Evolutionary conservation across 2,329 filamentous ascomycete genomes (phyloP).

Genomic region (Arachnopeziza araneosa): DNA sequence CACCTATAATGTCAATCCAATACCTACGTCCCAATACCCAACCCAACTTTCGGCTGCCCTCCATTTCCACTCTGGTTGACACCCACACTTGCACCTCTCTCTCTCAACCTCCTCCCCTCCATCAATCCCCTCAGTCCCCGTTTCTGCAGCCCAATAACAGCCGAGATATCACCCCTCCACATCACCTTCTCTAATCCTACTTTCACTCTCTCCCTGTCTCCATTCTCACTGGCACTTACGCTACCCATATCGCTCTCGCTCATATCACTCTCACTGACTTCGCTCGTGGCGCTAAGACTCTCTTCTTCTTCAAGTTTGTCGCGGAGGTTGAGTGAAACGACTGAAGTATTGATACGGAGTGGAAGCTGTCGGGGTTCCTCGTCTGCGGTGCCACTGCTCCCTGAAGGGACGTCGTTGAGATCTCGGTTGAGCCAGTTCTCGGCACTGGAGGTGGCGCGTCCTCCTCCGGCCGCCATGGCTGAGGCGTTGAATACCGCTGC

Average conservation of each 20-base stretch:
- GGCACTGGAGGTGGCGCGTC: slow-evolving; percentile 63
- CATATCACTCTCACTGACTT: slow-evolving; percentile 23
- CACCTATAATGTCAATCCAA: background rate
- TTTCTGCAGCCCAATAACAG: slow-evolving; percentile 94
- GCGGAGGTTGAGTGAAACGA: slow-evolving; percentile 32
- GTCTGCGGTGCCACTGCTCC: background rate
- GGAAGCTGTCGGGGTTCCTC: background rate
- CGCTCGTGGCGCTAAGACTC: slow-evolving; percentile 27
- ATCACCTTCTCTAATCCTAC: slow-evolving; percentile 46
- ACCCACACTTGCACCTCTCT: slow-evolving; percentile 49
- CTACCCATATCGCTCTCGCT: slow-evolving; percentile 23
- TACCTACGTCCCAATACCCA: slow-evolving; percentile 7
- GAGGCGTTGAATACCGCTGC: slow-evolving; percentile 97
- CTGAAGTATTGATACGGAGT: slow-evolving; percentile 45
- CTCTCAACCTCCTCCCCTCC: slow-evolving; percentile 84
- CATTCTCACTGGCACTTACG: slow-evolving; percentile 34
- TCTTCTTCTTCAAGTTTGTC: slow-evolving; percentile 30
- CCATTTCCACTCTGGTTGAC: background rate
- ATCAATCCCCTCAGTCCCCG: slow-evolving; percentile 85
- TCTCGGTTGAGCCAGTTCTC: slow-evolving; percentile 49
- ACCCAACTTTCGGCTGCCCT: slow-evolving; percentile 3
- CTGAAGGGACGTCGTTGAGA: slow-evolving; percentile 29
- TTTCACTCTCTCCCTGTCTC: slow-evolving; percentile 33
- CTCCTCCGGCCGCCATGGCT: slow-evolving; percentile 94
- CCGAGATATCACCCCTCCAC: slow-evolving; percentile 78